Evolutionary conservation across 345 rosid genomes (phyloP), one percentile per base, ranked within the genome.

Genomic region (Arabis hirsuta): DNA sequence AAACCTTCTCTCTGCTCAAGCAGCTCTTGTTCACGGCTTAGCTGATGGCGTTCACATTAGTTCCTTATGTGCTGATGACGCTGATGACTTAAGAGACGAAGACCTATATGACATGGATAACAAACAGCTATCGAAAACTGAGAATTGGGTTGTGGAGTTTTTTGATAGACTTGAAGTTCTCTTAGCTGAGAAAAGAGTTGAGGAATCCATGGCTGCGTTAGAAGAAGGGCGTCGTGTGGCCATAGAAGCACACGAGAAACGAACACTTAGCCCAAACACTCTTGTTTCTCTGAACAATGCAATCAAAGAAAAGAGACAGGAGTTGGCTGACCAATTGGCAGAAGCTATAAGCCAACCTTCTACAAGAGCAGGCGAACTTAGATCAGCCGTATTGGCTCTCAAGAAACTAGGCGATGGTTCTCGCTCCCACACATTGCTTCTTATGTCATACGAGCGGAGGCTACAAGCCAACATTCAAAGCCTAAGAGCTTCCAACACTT

Each of bases 391-490:
- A 51, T 71, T 77, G 65, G 83, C 96, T 50, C 80, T 94, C 54
- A 94, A 94, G 73, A 75, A 65, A 51, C 93, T 94, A 0, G 99
- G 99, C 12, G 96, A 94, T 16, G 86, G 87, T 59, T 85, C 96
- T 31, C 86, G 87, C 7, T 91, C 98, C 4, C 98, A 91, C 73
- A 79, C 92, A 0, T 69, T 89, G 79, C 77, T 91, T 11, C 90
- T 94, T 12, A 82, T 74, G 52, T 91, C 92, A 46, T 91, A 94
- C 62, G 89, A 70, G 48, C 78, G 80, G 76, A 84, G 78, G 75
- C 64, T 94, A 62, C 86, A 85, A 70, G 73, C 83, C 31, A 82
- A 43, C 52, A 80, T 86, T 69, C 86, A 82, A 55, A 77, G 81
- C 69, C 77, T 94, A 31, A 85, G 85, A 59, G 72, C 85, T 5